Evolutionary conservation across 805 yeast species (phyloP), one percentile per base, ranked within the genome.

Genomic region (Diddensiella caesifluorescens): DNA sequence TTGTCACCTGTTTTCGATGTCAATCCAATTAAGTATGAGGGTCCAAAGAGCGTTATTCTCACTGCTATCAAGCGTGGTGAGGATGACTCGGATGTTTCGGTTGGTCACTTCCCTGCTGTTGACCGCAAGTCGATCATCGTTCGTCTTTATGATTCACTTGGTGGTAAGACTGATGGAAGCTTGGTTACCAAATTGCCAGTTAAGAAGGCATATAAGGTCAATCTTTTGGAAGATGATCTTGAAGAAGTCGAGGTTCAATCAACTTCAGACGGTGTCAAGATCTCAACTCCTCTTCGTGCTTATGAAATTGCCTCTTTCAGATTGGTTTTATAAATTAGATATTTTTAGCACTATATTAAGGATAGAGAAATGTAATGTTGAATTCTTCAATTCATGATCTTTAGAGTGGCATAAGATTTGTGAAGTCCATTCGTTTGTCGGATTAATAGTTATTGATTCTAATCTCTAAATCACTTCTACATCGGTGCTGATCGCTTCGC

Each of bases 21-120:
- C 28, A 43, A 46, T 29, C 37, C 52, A 38, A 52, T 64, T 41
- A 49, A 59, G 38, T 52, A 70, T 39, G 41, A 56, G 4, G 82
- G 84, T 18, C 77, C 74, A 46, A 63, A 64, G 5, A 77, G 79
- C 46, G 65, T 88, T 41, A 70, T 87, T 7, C 59, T 89, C 37
- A 78, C 89, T 3, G 79, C 85, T 52, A 62, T 89, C 37, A 89
- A 89, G 64, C 76, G 96, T 53, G 88, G 86, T 7, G 96, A 88
- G 57, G 85, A 82, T 55, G 96, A 89, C 59, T 65, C 57, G 35
- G 69, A 74, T 31, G 47, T 51, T 5, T 39, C 51, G 34, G 45
- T 46, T 9, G 58, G 58, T 6, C 58, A 62, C 25, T 58, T 70
- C 28, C 74, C 79, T n/a, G 22, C 39, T 9, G 68, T 68, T 37